Evolutionary conservation across 2,329 filamentous ascomycete genomes (phyloP).

Genomic region (Pestalotiopsis sp.): DNA sequence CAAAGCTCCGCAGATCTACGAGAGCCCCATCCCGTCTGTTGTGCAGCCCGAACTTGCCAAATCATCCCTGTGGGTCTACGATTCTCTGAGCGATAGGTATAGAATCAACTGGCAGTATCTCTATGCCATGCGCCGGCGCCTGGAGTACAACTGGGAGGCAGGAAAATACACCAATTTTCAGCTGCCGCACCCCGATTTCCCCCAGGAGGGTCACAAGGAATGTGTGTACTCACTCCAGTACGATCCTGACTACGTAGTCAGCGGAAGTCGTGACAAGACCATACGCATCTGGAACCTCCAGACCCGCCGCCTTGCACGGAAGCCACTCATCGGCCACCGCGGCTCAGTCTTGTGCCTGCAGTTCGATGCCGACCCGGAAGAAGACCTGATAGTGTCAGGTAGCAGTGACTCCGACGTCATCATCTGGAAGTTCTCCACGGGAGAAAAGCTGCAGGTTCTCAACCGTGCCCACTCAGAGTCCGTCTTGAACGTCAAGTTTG

Average conservation of each 20-base stretch:
- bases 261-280: constrained; percentile 86
- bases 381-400: constrained; percentile 93
- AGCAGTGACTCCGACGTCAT: constrained; percentile 92
- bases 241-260: constrained; percentile 82
- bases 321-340: constrained; percentile 75
- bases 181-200: constrained; percentile 80
- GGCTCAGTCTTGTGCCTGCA: constrained; percentile 94
- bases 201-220: constrained; percentile 83
- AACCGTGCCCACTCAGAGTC: constrained; percentile 82
- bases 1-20: constrained; percentile 29
- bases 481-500: constrained; percentile 90
- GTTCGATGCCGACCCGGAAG: constrained; percentile 84
- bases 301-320: constrained; percentile 74
- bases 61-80: constrained; percentile 56
- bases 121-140: constrained; percentile 80
- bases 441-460: constrained; percentile 77
- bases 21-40: constrained; percentile 11
- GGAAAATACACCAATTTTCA: constrained; percentile 86
- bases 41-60: constrained; percentile 35
- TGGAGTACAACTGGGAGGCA: constrained; percentile 91
- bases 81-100: constrained; percentile 48
- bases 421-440: constrained; percentile 91
- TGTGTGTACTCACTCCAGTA: constrained; percentile 97
- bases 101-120: constrained; percentile 91
- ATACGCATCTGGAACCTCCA: constrained; percentile 90